Base-by-base conservation (phyloP, 768 basidiomycete species). In the Pleurotus tuber-regium region DNA sequence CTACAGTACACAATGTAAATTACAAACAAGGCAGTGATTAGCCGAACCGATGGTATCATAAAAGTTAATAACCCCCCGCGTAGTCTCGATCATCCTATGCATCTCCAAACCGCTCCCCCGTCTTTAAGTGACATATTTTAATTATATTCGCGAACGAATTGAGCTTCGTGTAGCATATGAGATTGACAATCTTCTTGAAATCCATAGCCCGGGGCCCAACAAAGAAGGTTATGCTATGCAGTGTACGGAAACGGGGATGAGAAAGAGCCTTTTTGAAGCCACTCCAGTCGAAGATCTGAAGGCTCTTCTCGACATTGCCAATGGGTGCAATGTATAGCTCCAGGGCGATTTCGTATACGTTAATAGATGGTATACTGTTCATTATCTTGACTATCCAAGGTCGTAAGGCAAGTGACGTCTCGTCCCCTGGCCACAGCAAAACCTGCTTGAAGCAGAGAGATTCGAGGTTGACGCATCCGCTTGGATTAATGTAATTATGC, bases 211-310 rank as follows among this genome's bases (percentile, higher is more conserved):
- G n/a, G n/a, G 46, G 46, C 23, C 31, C 46, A 4, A 48, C 31
- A 21, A 48, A 6, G 46, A 48, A 21, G 9, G 46, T 16, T 35
- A 48, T 48, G n/a, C 46, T 23, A 30, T 30, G 46, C 21, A 48
- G 46, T 11, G 18, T 29, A 19, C 30, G 46, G 16, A 48, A 48
- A 21, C 46, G 46, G 6, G 40, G 30, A 31, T 31, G 30, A 7
- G 21, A 42, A 2, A 42, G 8, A 12, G 41, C 41, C 26, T 42
- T 42, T 10, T 25, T 26, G 30, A 48, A 5, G 16, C 26, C 16
- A 18, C 19, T 48, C 46, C 46, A 48, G 46, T 48, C 46, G 16
- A 48, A 48, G 18, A 19, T 21, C n/a, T 36, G 46, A 11, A 48
- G 31, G 30, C 18, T 48, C 11, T 48, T 48, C 46, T 48, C 46